Conservation (phyloP, 345 rosid genomes). For the Citrus sinensis region DNA sequence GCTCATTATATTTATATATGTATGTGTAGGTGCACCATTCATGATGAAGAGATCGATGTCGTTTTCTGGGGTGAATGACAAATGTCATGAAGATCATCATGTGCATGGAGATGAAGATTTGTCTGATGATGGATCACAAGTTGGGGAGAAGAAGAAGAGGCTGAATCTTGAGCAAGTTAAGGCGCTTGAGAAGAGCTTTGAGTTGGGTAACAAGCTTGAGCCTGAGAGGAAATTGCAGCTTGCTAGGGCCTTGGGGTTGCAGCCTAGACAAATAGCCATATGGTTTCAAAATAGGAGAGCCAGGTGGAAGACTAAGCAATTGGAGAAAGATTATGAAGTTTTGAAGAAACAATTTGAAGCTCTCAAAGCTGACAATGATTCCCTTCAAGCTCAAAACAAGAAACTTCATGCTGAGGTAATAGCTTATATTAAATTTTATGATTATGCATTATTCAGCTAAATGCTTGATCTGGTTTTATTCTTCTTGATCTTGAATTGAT, state of each 20-base stretch:
- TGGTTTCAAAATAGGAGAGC: constrained; percentile 84
- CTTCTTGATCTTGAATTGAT: not conserved
- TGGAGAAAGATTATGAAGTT: constrained; percentile 64
- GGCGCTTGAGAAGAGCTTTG: constrained; percentile 74
- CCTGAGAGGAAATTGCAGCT: constrained; percentile 74
- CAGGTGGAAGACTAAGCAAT: constrained; percentile 77
- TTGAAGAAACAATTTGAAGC: constrained; percentile 62
- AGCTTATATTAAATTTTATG: not conserved
- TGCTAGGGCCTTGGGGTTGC: constrained; percentile 63
- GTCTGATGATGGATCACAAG: constrained; percentile 80
- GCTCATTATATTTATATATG: not conserved
- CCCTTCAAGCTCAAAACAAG: constrained; percentile 60
- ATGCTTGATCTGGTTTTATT: constrained; percentile 6
- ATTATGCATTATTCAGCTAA: not conserved
- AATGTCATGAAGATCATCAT: constrained; percentile 30
- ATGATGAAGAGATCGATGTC: constrained; percentile 84
- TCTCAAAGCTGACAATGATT: constrained; percentile 63
- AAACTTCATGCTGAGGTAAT: constrained; percentile 65
- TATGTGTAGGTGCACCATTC: constrained; percentile 47
- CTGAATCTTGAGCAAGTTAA: constrained; percentile 68
- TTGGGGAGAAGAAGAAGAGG: constrained; percentile 80
- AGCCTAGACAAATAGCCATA: constrained; percentile 69
- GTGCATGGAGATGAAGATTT: constrained; percentile 62
- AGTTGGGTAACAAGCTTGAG: constrained; percentile 72
- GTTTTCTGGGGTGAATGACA: constrained; percentile 51